Conservation (phyloP, 2,329 filamentous ascomycete genomes). For the Fusarium guadeloupense region DNA sequence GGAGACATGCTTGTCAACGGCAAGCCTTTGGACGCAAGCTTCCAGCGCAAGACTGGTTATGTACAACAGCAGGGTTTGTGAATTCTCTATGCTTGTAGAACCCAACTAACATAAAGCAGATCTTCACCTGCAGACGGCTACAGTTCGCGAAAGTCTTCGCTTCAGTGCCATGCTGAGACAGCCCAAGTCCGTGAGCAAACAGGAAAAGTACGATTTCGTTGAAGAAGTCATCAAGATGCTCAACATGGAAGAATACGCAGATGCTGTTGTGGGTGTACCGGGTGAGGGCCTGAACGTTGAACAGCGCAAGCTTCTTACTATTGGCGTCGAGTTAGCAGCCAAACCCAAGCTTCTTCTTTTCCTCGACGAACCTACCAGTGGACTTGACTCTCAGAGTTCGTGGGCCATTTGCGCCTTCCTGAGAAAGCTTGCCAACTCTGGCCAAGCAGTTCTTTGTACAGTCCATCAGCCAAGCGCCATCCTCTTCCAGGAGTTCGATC, state of each 20-base stretch:
- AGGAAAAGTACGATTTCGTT: conserved; percentile 69
- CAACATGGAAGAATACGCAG: conserved; percentile 72
- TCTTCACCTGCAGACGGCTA: conserved; percentile 63
- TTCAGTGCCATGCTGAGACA: conserved; percentile 67
- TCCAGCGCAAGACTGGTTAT: conserved; percentile 72
- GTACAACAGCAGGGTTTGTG: conserved; percentile 68
- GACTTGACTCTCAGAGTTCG: conserved; percentile 69
- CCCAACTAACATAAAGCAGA: conserved; percentile 48
- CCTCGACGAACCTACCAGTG: conserved; percentile 68
- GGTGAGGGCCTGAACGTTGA: conserved; percentile 70
- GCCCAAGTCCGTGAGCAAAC: conserved; percentile 59
- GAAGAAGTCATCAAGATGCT: conserved; percentile 73
- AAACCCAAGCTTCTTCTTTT: conserved; percentile 68
- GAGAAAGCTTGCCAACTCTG: conserved; percentile 65
- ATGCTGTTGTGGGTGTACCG: conserved; percentile 70
- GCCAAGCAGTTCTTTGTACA: conserved; percentile 63
- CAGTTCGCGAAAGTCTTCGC: conserved; percentile 62
- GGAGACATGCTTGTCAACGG: conserved; percentile 74
- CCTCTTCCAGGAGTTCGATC: conserved; percentile 66
- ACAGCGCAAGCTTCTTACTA: conserved; percentile 69
- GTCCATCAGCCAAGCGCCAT: conserved; percentile 66
- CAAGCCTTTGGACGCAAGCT: conserved; percentile 61
- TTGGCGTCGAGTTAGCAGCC: conserved; percentile 66
- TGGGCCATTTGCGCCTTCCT: conserved; percentile 71
- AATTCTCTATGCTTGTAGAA: fast-evolving